Conservation (phyloP, 2,329 filamentous ascomycete genomes). For the Talaromyces sp. region DNA sequence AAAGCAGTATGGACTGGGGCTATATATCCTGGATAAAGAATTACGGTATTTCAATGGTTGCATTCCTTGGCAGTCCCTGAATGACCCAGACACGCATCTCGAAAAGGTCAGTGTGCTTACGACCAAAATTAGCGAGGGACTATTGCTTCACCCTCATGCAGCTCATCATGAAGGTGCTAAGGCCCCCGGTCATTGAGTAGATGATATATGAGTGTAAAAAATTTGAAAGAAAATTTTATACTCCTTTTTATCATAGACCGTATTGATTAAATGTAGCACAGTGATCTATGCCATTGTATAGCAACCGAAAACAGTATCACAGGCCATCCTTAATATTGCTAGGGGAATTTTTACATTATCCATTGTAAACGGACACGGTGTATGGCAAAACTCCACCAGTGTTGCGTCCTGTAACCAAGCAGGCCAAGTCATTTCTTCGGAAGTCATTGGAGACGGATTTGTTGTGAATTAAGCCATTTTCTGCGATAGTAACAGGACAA, state of each 20-base stretch:
- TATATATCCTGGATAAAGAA: slow-evolving; percentile 24
- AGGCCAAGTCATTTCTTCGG: no score
- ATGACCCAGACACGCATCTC: slow-evolving; percentile 22
- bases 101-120: background rate
- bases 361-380: no score
- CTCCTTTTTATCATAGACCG: background rate
- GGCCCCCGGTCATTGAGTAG: background rate
- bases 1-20: slow-evolving; percentile 24
- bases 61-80: slow-evolving; percentile 18
- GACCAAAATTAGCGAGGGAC: background rate
- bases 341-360: background rate
- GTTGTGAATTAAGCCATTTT: background rate
- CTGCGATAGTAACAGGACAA: background rate
- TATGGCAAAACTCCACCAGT: background rate
- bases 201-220: background rate
- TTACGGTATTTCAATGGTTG: slow-evolving; percentile 19
- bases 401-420: background rate
- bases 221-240: background rate
- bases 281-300: background rate
- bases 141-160: background rate
- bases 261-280: background rate
- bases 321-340: background rate
- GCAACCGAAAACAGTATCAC: background rate
- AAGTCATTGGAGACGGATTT: background rate
- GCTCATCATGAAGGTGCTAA: background rate